These are phyloP conservation scores for Globisporangium alternatum DNA, from an alignment of 352 stramenopile species.

Conservation along the genomic window DNA sequence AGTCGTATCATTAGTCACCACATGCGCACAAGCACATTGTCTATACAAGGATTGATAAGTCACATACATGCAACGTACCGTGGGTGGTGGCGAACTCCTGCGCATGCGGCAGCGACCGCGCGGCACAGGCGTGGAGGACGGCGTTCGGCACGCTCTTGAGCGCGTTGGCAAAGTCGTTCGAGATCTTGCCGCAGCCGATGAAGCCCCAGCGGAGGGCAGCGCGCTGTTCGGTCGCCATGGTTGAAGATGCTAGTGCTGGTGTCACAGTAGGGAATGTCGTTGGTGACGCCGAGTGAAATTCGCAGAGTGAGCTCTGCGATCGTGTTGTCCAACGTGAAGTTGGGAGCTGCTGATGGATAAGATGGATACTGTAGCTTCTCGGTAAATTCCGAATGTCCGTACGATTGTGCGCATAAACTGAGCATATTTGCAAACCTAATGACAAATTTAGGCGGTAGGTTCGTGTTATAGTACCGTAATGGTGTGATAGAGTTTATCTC, in stretches of 20 bases:
- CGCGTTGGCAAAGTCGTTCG: constrained; percentile 41
- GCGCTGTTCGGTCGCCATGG: not conserved
- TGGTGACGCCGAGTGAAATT: not conserved
- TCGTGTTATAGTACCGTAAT: not conserved
- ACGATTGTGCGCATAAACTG: constrained; percentile 2
- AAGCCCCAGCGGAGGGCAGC: constrained; percentile 38
- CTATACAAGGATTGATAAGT: too few relatives aligned
- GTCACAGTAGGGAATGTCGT: not conserved
- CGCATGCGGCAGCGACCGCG: constrained; percentile 32
- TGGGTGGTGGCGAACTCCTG: constrained; percentile 33
- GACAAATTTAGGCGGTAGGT: not conserved
- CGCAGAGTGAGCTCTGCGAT: not conserved
- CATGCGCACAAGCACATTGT: not conserved
- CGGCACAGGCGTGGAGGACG: constrained; percentile 38
- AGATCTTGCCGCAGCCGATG: constrained; percentile 54
- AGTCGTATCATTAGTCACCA: not conserved
- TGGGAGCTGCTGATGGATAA: not conserved
- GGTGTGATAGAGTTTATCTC: not conserved
- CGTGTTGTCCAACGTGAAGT: not conserved
- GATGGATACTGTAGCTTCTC: not conserved
- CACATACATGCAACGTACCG: constrained; percentile 15
- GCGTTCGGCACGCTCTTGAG: constrained; percentile 30
- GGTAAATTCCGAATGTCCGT: not conserved
- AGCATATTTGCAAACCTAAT: not conserved
- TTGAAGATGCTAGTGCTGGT: not conserved